Conservation (phyloP, 257 asterid genomes). For the Rhazya stricta region DNA sequence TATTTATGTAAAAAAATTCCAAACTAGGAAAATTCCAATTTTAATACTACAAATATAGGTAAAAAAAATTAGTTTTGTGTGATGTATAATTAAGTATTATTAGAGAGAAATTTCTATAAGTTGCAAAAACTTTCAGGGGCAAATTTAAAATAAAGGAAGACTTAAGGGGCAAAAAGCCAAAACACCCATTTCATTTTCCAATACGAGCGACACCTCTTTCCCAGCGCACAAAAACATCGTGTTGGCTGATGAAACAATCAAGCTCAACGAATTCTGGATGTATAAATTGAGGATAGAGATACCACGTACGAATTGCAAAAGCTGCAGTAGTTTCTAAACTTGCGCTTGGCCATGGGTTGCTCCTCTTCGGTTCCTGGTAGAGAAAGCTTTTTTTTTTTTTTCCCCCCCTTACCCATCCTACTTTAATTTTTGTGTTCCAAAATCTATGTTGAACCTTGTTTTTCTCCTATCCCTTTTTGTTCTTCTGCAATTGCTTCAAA, state of each 20-base stretch:
- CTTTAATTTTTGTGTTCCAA: not conserved
- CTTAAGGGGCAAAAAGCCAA: too few relatives aligned
- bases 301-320: not conserved
- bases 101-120: too few relatives aligned
- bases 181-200: not conserved
- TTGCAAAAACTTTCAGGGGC: too few relatives aligned
- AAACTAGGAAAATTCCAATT: too few relatives aligned
- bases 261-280: not conserved
- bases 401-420: not conserved
- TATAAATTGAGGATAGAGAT: not conserved
- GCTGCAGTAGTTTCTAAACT: not conserved
- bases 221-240: not conserved
- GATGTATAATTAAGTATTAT: too few relatives aligned
- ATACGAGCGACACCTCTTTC: not conserved
- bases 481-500: not conserved
- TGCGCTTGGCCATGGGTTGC: conserved; percentile 59
- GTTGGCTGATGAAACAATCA: not conserved
- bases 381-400: not conserved
- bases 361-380: conserved; percentile 77
- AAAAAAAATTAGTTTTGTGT: too few relatives aligned
- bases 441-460: conserved; percentile 3
- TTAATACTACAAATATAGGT: too few relatives aligned
- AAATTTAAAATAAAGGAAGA: too few relatives aligned
- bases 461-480: not conserved
- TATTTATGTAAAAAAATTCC: too few relatives aligned